Conservation (phyloP, 1,139 yeast species). For the Tardiomyces digboiensis region DNA sequence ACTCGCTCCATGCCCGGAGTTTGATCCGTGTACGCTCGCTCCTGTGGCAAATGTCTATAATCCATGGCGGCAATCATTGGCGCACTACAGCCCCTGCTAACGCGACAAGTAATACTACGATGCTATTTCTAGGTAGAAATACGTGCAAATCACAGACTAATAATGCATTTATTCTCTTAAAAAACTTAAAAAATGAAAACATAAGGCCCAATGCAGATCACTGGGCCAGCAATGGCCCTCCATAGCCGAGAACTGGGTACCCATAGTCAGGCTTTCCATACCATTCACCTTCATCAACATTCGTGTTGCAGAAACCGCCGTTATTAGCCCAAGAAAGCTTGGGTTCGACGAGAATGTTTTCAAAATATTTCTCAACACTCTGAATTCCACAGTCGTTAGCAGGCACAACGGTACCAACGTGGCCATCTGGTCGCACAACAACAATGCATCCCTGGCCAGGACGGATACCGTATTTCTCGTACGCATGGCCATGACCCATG, state of each 20-base stretch:
- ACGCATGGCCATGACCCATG: conserved; percentile 19
- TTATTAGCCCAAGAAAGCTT: conserved; percentile 9
- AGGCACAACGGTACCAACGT: conserved; percentile 23
- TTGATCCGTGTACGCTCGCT: no score
- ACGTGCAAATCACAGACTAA: no score
- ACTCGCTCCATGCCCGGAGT: no score
- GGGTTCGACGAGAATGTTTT: conserved; percentile 19
- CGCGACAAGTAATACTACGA: no score
- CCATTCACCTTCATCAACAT: conserved; percentile 10
- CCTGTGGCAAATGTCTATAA: no score
- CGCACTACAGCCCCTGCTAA: no score
- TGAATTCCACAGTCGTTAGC: conserved; percentile 16
- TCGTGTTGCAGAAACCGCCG: conserved; percentile 7
- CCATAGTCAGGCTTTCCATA: conserved; percentile 11
- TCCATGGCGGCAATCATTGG: no score
- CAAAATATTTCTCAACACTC: conserved; percentile 19
- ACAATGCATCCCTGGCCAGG: conserved; percentile 21
- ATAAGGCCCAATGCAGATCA: no score
- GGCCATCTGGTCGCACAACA: conserved; percentile 31
- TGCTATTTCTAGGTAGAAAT: no score
- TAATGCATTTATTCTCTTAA: no score
- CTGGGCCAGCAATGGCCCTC: not conserved
- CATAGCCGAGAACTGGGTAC: conserved; percentile 7
- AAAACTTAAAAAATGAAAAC: no score
- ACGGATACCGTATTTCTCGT: conserved; percentile 23